phyloP scores from a whole-genome alignment of 306 rosid genomes.

The Malus orientalis region DNA sequence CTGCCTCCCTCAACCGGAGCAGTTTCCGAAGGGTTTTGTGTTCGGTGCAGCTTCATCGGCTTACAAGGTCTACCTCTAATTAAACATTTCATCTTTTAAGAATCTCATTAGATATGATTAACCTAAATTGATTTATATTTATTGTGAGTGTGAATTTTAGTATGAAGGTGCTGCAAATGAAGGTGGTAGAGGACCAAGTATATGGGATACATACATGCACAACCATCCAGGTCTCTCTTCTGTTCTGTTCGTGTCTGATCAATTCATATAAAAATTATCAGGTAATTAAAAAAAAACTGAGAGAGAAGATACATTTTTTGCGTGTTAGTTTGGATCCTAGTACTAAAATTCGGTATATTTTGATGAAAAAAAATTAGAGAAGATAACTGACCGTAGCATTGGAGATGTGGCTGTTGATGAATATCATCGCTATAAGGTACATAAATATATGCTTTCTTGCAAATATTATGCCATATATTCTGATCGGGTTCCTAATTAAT shows the following conservation, averaged over 20 bases:
- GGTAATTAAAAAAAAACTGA: background rate
- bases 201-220: constrained; percentile 9
- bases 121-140: background rate
- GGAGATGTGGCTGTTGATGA: constrained; percentile 9
- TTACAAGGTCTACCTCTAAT: background rate
- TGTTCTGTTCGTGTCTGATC: background rate
- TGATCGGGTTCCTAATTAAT: background rate
- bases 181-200: constrained; percentile 9
- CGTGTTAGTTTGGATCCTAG: background rate
- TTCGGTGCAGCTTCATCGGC: constrained; percentile 12
- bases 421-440: constrained; percentile 12
- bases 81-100: background rate
- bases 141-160: background rate
- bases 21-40: constrained; percentile 27
- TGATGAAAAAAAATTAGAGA: background rate
- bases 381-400: constrained; percentile 1
- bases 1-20: constrained; percentile 17
- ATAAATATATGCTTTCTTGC: background rate
- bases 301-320: background rate
- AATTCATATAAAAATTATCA: background rate
- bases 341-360: background rate
- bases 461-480: background rate
- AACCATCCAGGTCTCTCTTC: background rate
- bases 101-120: background rate
- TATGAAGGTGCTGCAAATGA: constrained; percentile 6